phyloP scores from a whole-genome alignment of 2,329 filamentous ascomycete genomes.

The Aureobasidium sp. region DNA sequence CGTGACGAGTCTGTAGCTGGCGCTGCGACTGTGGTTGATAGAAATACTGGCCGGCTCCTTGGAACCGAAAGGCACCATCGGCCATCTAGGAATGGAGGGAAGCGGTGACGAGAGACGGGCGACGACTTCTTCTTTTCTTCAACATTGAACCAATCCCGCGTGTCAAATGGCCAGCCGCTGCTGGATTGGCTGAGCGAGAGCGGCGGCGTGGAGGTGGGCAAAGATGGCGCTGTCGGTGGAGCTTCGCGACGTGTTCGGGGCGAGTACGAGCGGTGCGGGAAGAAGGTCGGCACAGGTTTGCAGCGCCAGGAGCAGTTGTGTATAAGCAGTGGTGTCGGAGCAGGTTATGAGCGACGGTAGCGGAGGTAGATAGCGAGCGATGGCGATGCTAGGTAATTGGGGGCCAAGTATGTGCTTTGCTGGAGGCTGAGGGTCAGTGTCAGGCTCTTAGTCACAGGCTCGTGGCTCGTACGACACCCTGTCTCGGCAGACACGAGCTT shows the following conservation, averaged over 20 bases:
- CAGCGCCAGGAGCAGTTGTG: not conserved
- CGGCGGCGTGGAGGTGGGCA: not conserved
- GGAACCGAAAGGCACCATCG: slow-evolving; percentile 59
- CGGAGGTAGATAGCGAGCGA: slow-evolving; percentile 7
- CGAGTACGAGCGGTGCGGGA: not conserved
- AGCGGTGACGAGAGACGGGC: slow-evolving; percentile 35
- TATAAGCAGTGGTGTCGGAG: not conserved
- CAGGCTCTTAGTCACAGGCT: not conserved
- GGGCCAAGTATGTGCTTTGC: slow-evolving; percentile 11
- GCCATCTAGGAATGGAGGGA: slow-evolving; percentile 53
- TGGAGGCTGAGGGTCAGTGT: not conserved
- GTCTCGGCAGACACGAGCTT: not conserved
- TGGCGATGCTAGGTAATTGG: not conserved
- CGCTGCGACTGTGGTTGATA: slow-evolving; percentile 46
- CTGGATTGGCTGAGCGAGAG: slow-evolving; percentile 11
- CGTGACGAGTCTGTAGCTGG: slow-evolving; percentile 40
- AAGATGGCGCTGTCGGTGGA: not conserved
- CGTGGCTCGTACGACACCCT: not conserved
- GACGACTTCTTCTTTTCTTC: slow-evolving; percentile 42
- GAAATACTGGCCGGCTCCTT: slow-evolving; percentile 55
- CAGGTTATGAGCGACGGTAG: not conserved
- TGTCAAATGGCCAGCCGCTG: slow-evolving; percentile 14
- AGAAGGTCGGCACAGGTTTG: not conserved
- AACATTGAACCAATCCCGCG: slow-evolving; percentile 36
- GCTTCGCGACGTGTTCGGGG: slow-evolving; percentile 9